Evolutionary conservation across 2,329 filamentous ascomycete species (phyloP), one percentile per base, ranked within the genome.

Genomic region (Beauveria sp.): DNA sequence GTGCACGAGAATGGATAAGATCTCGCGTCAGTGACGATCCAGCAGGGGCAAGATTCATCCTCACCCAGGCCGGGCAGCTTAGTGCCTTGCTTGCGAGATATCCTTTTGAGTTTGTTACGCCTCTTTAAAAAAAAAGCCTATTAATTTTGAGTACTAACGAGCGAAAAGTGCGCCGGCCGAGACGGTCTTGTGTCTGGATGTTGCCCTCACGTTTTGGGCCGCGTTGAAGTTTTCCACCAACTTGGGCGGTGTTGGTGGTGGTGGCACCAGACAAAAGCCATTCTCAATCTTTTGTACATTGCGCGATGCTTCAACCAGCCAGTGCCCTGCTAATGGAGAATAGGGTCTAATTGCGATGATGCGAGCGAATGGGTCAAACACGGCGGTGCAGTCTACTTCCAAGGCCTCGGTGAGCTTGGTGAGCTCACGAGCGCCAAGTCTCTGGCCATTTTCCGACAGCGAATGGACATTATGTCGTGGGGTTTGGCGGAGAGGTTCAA

Each of bases 181-280:
- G 22, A 61, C 58, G 22, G 50, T 55, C 10, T 30, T 61, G 38
- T 26, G 40, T 22, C 28, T 61, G 26, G 58, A 61, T 22, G 40
- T 47, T 30, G 58, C 49, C 5, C 58, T 61, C 22, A 61, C 58
- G 9, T 55, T 61, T n/a, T 61, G 58, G 58, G 58, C 58, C 16
- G 14, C 49, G 20, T 40, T 61, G 5, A 61, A 55, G 28, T 50
- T 61, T 12, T 55, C 50, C 10, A 20, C 40, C 8, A n/a, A 53
- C n/a, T 30, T 54, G 18, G 42, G 58, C 38, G 42, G 45, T 16
- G 24, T n/a, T 7, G 10, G 4, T 22, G 28, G 30, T 30, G 30
- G 30, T 30, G 30, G 30, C 30, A 30, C 40, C 20, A 20, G 54
- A 45, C 26, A 26, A 24, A 34, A 20, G 26, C 5, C 24, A 7